Conservation (phyloP, 768 basidiomycete genomes). For the Hygrocybe punicea region DNA sequence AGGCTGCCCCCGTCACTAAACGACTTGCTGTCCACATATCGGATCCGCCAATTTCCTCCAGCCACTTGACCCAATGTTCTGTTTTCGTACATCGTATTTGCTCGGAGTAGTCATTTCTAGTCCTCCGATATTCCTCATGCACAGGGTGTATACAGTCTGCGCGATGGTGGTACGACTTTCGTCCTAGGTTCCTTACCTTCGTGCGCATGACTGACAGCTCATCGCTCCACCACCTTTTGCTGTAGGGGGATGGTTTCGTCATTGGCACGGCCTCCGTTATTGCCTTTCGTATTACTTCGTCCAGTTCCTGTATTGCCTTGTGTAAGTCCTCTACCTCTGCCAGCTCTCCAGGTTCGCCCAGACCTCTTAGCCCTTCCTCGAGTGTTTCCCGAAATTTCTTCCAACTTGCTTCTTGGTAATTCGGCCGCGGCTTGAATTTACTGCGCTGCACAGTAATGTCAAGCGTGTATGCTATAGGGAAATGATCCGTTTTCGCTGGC, state of each 20-base stretch:
- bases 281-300: neutral
- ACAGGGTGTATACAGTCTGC: too few species aligned
- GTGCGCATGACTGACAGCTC: neutral
- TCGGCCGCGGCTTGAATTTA: neutral
- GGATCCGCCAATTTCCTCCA: neutral
- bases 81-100: neutral
- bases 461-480: slow-evolving; percentile 32
- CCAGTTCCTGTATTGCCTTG: neutral
- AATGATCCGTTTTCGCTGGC: too few species aligned
- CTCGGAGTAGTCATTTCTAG: slow-evolving; percentile 5
- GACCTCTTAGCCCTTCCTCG: neutral
- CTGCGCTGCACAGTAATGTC: slow-evolving; percentile 13
- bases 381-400: too few species aligned
- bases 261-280: neutral
- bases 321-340: neutral
- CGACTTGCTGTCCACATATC: slow-evolving; percentile 16
- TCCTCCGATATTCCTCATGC: neutral
- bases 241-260: neutral
- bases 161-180: neutral
- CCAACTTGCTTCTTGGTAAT: neutral
- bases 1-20: neutral
- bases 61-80: too few species aligned
- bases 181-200: neutral
- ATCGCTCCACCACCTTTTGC: slow-evolving; percentile 1
- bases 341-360: neutral